phyloP scores from a whole-genome alignment of 129 eudicot genomes.

The Arctium lappa region DNA sequence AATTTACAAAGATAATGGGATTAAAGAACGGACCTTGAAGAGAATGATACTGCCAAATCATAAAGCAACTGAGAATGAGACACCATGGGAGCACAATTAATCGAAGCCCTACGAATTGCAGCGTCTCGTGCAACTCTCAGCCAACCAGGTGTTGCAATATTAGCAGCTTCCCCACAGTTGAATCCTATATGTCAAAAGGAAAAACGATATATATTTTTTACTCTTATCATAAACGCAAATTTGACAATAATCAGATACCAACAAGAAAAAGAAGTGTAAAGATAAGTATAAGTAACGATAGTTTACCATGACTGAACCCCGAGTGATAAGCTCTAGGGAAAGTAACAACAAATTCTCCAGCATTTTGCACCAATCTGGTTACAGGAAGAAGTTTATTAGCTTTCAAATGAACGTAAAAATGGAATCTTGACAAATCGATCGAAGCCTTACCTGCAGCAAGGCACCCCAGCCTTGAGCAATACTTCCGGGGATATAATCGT shows the following conservation, averaged over 20 bases:
- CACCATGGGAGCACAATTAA: conserved; percentile 91
- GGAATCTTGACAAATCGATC: background rate
- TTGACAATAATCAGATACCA: background rate
- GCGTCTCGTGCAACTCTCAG: conserved; percentile 84
- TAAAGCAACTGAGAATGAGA: conserved; percentile 91
- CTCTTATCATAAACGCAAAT: background rate
- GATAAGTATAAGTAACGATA: background rate
- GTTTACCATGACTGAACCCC: conserved; percentile 86
- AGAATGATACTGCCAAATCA: conserved; percentile 72
- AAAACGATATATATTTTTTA: background rate
- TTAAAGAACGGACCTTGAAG: conserved; percentile 59
- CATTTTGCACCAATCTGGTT: conserved; percentile 81
- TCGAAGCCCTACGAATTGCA: conserved; percentile 92
- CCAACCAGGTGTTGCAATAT: conserved; percentile 99
- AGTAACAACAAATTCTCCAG: conserved; percentile 92
- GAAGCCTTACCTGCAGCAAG: conserved; percentile 76
- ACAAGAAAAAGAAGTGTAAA: background rate
- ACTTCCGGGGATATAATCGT: conserved; percentile 95
- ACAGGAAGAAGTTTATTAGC: conserved; percentile 17
- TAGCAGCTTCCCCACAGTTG: conserved; percentile 92
- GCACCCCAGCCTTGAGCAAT: conserved; percentile 72
- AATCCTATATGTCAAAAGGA: conserved; percentile 46
- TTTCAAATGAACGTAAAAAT: background rate
- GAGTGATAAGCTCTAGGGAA: conserved; percentile 97
- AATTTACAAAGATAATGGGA: background rate